Evolutionary conservation across 2,329 filamentous ascomycete species (phyloP).

Genomic region (Balansia obtecta): DNA sequence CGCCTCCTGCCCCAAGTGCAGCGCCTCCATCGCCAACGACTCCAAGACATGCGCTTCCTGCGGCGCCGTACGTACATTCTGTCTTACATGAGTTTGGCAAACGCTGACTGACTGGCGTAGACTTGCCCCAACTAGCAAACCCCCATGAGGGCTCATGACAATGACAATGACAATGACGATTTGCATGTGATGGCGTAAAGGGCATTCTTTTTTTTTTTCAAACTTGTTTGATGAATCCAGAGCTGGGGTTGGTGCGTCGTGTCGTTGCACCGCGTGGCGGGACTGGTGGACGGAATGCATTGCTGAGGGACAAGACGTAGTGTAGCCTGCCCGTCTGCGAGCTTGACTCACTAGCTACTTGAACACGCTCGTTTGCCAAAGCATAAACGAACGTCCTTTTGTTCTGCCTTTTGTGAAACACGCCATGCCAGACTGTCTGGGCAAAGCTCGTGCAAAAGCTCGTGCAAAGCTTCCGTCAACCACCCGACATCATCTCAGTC

Average conservation of each 20-base stretch:
- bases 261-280: neutral
- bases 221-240: too few relatives aligned
- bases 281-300: neutral
- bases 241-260: too few relatives aligned
- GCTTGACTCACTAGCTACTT: neutral
- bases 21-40: slow-evolving; percentile 28
- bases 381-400: neutral
- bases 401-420: neutral
- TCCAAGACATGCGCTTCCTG: slow-evolving; percentile 43
- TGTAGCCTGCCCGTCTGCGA: neutral
- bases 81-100: too few relatives aligned
- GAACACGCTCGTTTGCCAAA: neutral
- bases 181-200: too few relatives aligned
- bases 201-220: too few relatives aligned
- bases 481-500: neutral
- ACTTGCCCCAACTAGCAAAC: slow-evolving; percentile 22
- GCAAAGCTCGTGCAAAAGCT: neutral
- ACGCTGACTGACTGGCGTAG: slow-evolving; percentile 9
- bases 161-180: too few relatives aligned
- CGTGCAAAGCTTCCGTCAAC: too few relatives aligned
- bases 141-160: too few relatives aligned
- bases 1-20: slow-evolving; percentile 44
- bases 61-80: slow-evolving; percentile 46
- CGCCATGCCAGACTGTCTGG: neutral
- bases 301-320: neutral